Evolutionary conservation across 768 basidiomycete genomes (phyloP).

Genomic region (Boletus sp.): DNA sequence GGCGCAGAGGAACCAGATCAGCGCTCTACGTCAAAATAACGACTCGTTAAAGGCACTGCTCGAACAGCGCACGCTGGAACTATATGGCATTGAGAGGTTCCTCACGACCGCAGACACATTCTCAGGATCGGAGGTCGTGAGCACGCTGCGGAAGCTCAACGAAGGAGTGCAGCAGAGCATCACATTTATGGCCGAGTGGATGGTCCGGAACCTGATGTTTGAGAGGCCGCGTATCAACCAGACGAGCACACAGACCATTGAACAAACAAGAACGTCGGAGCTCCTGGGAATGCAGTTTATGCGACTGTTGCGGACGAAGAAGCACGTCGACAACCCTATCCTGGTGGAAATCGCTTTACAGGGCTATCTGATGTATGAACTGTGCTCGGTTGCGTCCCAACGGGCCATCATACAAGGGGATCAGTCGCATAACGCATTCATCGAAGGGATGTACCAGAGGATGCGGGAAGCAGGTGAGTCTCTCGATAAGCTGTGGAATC

Average conservation of each 20-base stretch:
- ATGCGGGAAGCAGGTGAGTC: slow-evolving; percentile 35
- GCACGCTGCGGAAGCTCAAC: slow-evolving; percentile 43
- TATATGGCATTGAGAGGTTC: slow-evolving; percentile 43
- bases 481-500: background rate
- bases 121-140: slow-evolving; percentile 45
- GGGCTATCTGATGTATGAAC: slow-evolving; percentile 21
- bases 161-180: slow-evolving; percentile 45
- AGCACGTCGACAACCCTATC: slow-evolving; percentile 26
- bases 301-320: slow-evolving; percentile 16
- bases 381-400: slow-evolving; percentile 16
- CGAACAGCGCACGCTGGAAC: slow-evolving; percentile 40
- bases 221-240: slow-evolving; percentile 3
- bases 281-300: slow-evolving; percentile 16
- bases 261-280: slow-evolving; percentile 9
- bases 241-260: slow-evolving; percentile 1
- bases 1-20: slow-evolving; percentile 10
- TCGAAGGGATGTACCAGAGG: slow-evolving; percentile 30
- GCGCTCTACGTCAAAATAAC: background rate
- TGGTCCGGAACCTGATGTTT: slow-evolving; percentile 38
- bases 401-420: slow-evolving; percentile 21
- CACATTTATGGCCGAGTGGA: slow-evolving; percentile 43
- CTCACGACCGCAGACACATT: slow-evolving; percentile 39
- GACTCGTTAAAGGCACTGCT: slow-evolving; percentile 27
- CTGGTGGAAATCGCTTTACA: slow-evolving; percentile 34
- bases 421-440: slow-evolving; percentile 10